phyloP scores from a whole-genome alignment of 768 basidiomycete species.

The Clitopilus passeckerianus region DNA sequence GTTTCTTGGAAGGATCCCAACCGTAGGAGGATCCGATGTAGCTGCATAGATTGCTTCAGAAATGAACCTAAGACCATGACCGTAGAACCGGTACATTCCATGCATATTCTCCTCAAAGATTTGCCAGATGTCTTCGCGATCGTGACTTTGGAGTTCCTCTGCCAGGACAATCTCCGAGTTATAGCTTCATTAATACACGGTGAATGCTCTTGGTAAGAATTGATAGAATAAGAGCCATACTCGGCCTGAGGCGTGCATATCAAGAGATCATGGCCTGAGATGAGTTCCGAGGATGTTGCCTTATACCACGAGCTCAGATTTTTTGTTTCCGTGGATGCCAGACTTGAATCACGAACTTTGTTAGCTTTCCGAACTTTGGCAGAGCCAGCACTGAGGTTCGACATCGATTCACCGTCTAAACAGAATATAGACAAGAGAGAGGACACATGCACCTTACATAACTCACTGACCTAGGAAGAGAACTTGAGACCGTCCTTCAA shows the following conservation, averaged over 20 bases:
- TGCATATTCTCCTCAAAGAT: conserved; percentile 58
- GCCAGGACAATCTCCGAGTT: conserved; percentile 14
- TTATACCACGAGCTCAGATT: neutral
- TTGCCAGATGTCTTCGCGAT: conserved; percentile 45
- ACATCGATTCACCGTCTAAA: neutral
- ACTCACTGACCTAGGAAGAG: neutral
- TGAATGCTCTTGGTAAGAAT: no score
- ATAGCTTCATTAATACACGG: conserved; percentile 10
- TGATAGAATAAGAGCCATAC: no score
- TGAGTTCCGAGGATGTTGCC: neutral
- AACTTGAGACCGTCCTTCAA: no score
- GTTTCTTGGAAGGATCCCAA: conserved; percentile 57
- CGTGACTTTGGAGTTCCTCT: conserved; percentile 24
- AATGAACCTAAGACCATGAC: no score
- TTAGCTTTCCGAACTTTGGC: neutral
- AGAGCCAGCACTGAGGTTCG: neutral
- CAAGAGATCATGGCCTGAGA: neutral
- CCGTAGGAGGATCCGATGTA: conserved; percentile 57
- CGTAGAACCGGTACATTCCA: conserved; percentile 1
- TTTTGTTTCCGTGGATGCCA: no score
- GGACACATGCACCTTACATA: neutral
- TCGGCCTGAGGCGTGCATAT: neutral
- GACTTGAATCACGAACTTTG: neutral
- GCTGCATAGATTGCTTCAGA: conserved; percentile 24
- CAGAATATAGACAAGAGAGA: neutral